A percentile compares a stretch with the other conserved stretches of the same genome.
Conservation (phyloP, 1,139 yeast species). For the Pichia sp. region DNA sequence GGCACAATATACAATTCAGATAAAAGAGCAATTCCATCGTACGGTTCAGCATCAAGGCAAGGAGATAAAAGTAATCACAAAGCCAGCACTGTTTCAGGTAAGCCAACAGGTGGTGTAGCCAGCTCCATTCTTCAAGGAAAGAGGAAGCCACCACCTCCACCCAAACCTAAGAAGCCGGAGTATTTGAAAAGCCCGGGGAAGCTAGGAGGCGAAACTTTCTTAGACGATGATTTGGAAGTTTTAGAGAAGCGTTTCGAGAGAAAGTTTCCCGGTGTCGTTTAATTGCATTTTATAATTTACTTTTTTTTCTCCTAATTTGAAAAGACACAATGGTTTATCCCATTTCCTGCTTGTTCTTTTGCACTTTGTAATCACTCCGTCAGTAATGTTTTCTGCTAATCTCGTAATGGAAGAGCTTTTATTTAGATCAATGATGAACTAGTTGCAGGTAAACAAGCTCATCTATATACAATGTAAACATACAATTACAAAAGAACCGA, state of each 20-base stretch:
- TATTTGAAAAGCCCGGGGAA: constrained; percentile 14
- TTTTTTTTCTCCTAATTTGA: background rate
- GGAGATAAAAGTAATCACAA: background rate
- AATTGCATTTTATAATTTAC: background rate
- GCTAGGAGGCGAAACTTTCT: background rate
- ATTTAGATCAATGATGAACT: no score
- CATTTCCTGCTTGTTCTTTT: background rate
- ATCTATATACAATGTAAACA: background rate
- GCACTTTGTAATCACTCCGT: background rate
- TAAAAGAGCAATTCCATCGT: background rate
- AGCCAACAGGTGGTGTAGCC: background rate
- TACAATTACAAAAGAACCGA: background rate
- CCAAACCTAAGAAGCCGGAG: constrained; percentile 25
- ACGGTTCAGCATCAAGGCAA: background rate
- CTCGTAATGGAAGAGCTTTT: background rate
- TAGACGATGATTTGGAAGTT: constrained; percentile 20
- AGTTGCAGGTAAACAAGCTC: no score
- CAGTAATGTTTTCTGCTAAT: background rate
- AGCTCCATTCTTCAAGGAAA: constrained; percentile 1
- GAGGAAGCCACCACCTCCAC: constrained; percentile 22
- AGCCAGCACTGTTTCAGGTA: background rate
- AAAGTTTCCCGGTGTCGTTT: constrained; percentile 18
- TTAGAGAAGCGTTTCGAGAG: constrained; percentile 20
- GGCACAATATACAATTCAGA: background rate
- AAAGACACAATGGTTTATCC: background rate